Evolutionary conservation across 495 filamentous ascomycete species (phyloP).

Genomic region (Tricharina praecox): DNA sequence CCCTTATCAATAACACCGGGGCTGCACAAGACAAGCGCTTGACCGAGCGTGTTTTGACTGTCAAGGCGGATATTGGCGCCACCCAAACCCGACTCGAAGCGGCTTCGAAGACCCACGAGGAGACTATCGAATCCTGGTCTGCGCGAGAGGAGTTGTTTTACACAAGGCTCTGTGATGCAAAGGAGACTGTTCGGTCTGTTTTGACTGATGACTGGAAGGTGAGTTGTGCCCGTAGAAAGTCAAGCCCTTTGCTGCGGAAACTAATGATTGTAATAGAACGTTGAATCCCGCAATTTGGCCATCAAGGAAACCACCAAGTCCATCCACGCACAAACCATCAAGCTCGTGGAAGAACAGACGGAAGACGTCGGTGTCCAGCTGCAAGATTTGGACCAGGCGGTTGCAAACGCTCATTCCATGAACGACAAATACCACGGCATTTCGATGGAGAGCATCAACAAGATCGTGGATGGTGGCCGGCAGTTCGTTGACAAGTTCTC

Average conservation of each 20-base stretch:
- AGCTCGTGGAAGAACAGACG: slow-evolving; percentile 80
- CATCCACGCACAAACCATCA: slow-evolving; percentile 80
- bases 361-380: slow-evolving; percentile 72
- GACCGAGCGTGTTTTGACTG: slow-evolving; percentile 38
- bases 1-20: slow-evolving; percentile 54
- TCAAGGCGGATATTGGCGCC: slow-evolving; percentile 29
- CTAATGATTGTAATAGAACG: slow-evolving; percentile 36
- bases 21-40: slow-evolving; percentile 59
- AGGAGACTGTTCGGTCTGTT: slow-evolving; percentile 58
- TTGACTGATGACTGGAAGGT: slow-evolving; percentile 81
- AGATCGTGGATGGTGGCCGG: slow-evolving; percentile 9
- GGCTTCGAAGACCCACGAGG: slow-evolving; percentile 44
- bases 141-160: slow-evolving; percentile 50
- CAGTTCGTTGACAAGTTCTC: slow-evolving; percentile 42
- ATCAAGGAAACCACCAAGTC: slow-evolving; percentile 69
- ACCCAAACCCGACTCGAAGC: slow-evolving; percentile 35
- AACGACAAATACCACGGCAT: slow-evolving; percentile 45
- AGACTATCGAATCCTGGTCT: slow-evolving; percentile 61
- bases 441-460: neutral
- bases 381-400: slow-evolving; percentile 75
- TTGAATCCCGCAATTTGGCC: slow-evolving; percentile 59
- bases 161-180: slow-evolving; percentile 50
- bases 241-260: slow-evolving; percentile 6
- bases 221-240: slow-evolving; percentile 25
- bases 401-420: slow-evolving; percentile 63